Conservation (phyloP, 768 basidiomycete genomes). For the Lentinula lateritia region DNA sequence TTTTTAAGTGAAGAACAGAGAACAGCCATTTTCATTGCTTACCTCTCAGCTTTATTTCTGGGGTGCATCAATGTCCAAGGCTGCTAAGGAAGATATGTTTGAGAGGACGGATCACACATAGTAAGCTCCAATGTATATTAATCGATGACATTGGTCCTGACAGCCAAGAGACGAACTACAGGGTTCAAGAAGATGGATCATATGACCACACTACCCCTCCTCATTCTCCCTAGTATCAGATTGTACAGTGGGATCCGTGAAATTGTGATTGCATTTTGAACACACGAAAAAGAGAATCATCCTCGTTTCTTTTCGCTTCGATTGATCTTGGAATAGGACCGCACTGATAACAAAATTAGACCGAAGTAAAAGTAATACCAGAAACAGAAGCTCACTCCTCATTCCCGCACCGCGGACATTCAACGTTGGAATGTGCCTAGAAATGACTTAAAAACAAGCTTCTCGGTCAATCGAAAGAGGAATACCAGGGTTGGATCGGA, state of each 20-base stretch:
- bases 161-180: not conserved
- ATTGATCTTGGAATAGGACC: conserved; percentile 95
- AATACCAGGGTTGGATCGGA: conserved; percentile 83
- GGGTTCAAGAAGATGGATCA: not conserved
- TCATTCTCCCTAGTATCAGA: conserved; percentile 22
- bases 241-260: conserved; percentile 62
- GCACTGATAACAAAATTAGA: conserved; percentile 45
- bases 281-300: conserved; percentile 95
- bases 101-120: not conserved
- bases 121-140: not conserved
- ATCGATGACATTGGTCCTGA: not conserved
- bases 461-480: not conserved
- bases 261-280: conserved; percentile 72
- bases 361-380: not conserved
- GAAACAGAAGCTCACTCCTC: conserved; percentile 60
- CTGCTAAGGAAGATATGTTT: no score
- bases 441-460: not conserved
- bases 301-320: conserved; percentile 90
- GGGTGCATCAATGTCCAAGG: no score
- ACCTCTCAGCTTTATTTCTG: no score
- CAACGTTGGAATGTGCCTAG: conserved; percentile 78
- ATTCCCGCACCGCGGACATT: conserved; percentile 77
- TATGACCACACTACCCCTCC: not conserved
- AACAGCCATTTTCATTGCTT: no score
- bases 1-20: not conserved